Evolutionary conservation across 768 basidiomycete genomes (phyloP).

Genomic region (Rhizopogon roseolus): DNA sequence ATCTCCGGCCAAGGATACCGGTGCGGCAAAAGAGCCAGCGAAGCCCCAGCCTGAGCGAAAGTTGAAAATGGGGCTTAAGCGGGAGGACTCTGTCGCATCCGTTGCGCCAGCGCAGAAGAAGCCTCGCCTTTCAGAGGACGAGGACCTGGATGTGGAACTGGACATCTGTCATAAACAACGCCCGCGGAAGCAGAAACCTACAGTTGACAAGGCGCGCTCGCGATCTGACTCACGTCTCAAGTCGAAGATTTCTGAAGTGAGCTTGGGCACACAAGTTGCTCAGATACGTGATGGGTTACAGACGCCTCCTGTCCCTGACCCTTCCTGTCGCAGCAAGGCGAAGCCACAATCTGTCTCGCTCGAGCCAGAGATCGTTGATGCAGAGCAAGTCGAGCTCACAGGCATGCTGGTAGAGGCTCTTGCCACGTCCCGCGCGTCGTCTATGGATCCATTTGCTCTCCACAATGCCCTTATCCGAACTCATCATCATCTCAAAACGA

Average conservation of each 20-base stretch:
- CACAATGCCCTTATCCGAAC: constrained; percentile 46
- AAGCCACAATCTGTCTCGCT: neutral
- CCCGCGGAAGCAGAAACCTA: neutral
- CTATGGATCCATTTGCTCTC: constrained; percentile 50
- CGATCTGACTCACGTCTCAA: constrained; percentile 8
- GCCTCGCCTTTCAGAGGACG: constrained; percentile 6
- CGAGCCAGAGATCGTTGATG: neutral
- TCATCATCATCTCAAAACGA: constrained; percentile 45
- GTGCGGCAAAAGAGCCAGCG: neutral
- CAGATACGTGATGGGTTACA: constrained; percentile 4
- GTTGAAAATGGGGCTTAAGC: neutral
- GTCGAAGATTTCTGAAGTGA: neutral
- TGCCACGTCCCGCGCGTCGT: constrained; percentile 68
- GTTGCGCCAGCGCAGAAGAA: constrained; percentile 18
- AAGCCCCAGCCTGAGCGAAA: neutral
- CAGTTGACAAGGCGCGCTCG: constrained; percentile 1
- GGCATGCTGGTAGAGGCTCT: constrained; percentile 70
- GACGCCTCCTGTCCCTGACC: neutral
- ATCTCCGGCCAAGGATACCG: neutral
- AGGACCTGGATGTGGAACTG: neutral
- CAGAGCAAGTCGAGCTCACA: constrained; percentile 40
- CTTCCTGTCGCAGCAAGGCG: neutral
- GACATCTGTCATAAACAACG: neutral
- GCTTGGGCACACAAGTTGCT: neutral
- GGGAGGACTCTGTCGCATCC: neutral